A percentile compares a stretch with the other conserved stretches of the same genome.
Conservation (phyloP, 1,139 yeast species). For the Entelexis paramagnoliae region DNA sequence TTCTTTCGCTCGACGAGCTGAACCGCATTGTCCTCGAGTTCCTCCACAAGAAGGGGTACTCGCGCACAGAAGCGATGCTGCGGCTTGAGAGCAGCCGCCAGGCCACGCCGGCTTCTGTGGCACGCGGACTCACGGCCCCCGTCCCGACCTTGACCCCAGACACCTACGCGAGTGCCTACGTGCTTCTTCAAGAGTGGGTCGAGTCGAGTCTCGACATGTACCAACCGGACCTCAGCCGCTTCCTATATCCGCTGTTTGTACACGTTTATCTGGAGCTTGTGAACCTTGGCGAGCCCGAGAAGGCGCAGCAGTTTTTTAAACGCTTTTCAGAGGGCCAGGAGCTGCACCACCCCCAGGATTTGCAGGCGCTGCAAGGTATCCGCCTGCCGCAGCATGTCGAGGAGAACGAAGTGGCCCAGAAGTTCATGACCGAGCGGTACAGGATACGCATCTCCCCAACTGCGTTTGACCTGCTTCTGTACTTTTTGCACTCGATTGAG, state of each 20-base stretch:
- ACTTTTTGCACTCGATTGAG: constrained; percentile 85
- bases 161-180: constrained; percentile 65
- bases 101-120: constrained; percentile 42
- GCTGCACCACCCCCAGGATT: constrained; percentile 68
- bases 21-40: constrained; percentile 87
- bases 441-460: constrained; percentile 70
- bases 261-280: constrained; percentile 78
- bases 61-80: constrained; percentile 85
- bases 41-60: constrained; percentile 85
- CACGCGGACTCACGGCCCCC: constrained; percentile 22
- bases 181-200: constrained; percentile 76
- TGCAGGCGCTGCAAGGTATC: constrained; percentile 59
- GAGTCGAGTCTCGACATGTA: constrained; percentile 86
- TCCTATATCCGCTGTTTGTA: constrained; percentile 81
- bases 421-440: constrained; percentile 65
- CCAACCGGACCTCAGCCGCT: constrained; percentile 74
- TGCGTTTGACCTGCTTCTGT: constrained; percentile 69
- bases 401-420: constrained; percentile 72
- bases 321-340: constrained; percentile 64
- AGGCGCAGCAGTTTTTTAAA: constrained; percentile 68
- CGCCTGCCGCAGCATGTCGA: constrained; percentile 69
- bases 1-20: constrained; percentile 62
- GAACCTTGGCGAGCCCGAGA: constrained; percentile 45
- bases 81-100: constrained; percentile 77
- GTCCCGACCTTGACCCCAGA: constrained; percentile 30